Conservation (phyloP, 176 grass and related monocot species). For the Typha latifolia region DNA sequence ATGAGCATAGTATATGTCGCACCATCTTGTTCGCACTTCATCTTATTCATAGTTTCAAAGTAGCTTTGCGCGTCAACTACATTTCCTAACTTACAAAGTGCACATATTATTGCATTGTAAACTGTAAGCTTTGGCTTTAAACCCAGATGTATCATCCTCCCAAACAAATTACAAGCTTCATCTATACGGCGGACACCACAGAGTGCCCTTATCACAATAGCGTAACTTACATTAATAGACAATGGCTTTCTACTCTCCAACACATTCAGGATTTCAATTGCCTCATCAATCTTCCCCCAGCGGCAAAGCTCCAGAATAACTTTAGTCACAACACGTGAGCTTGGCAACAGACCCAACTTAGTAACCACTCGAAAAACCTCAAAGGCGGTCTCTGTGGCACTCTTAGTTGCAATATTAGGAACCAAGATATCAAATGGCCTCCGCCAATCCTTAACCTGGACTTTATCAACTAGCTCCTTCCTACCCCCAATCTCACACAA, state of each 20-base stretch:
- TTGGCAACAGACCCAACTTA: conserved; percentile 12
- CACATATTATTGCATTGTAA: conserved; percentile 8
- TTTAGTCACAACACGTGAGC: conserved; percentile 3
- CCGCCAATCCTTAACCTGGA: not conserved
- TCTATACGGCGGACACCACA: conserved; percentile 5
- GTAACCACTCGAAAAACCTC: conserved; percentile 3
- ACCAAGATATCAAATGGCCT: conserved; percentile 21
- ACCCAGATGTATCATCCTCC: conserved; percentile 4
- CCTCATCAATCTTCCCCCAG: conserved; percentile 7
- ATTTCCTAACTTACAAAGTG: conserved; percentile 14
- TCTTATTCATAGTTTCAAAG: conserved; percentile 17
- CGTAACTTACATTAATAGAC: conserved; percentile 2
- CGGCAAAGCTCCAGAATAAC: conserved; percentile 11
- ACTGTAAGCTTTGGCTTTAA: conserved; percentile 5
- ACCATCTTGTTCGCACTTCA: conserved; percentile 7
- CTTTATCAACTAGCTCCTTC: not conserved
- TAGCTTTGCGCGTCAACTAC: conserved; percentile 6
- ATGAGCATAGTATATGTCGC: conserved; percentile 12
- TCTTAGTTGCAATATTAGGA: not conserved
- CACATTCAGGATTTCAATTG: conserved; percentile 2
- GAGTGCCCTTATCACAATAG: conserved; percentile 6
- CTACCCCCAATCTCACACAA: not conserved
- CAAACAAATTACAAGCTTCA: conserved; percentile 13
- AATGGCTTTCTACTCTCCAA: conserved; percentile 1
- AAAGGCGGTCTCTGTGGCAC: not conserved